Evolutionary conservation across 2,329 filamentous ascomycete species (phyloP).

Genomic region (Trichocomaceae sp.): DNA sequence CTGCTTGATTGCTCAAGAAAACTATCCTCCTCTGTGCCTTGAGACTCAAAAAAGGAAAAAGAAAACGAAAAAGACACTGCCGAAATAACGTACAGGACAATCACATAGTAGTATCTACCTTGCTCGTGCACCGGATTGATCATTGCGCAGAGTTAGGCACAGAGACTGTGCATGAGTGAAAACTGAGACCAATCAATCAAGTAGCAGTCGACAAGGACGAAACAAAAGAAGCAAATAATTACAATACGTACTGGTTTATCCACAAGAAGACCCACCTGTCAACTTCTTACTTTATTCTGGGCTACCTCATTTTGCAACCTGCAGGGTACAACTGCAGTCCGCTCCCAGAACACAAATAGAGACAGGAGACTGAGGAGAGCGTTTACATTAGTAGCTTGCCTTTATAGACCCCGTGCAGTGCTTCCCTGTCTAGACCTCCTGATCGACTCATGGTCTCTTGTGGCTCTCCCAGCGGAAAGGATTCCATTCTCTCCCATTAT

Average conservation of each 20-base stretch:
- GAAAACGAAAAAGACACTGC: neutral
- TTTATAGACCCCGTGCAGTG: neutral
- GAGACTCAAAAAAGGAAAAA: neutral
- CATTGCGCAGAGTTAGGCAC: neutral
- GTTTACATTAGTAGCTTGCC: neutral
- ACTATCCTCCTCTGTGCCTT: slow-evolving; percentile 2
- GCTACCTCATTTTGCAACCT: slow-evolving; percentile 6
- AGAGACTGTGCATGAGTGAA: neutral
- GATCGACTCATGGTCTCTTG: neutral
- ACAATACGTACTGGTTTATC: neutral
- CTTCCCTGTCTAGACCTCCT: slow-evolving; percentile 1
- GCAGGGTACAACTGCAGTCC: slow-evolving; percentile 8
- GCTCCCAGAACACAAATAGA: slow-evolving; percentile 3
- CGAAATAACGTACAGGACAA: neutral
- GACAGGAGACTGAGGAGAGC: neutral
- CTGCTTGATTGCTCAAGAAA: neutral
- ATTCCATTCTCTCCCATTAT: neutral
- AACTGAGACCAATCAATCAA: neutral
- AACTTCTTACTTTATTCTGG: slow-evolving; percentile 7
- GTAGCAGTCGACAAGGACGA: neutral
- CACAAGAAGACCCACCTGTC: slow-evolving; percentile 11
- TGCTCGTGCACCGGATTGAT: neutral
- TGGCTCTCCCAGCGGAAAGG: slow-evolving; percentile 1
- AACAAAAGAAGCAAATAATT: neutral
- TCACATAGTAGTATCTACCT: neutral